phyloP scores from a whole-genome alignment of 805 yeast genomes.

The Ogataea corticis region DNA sequence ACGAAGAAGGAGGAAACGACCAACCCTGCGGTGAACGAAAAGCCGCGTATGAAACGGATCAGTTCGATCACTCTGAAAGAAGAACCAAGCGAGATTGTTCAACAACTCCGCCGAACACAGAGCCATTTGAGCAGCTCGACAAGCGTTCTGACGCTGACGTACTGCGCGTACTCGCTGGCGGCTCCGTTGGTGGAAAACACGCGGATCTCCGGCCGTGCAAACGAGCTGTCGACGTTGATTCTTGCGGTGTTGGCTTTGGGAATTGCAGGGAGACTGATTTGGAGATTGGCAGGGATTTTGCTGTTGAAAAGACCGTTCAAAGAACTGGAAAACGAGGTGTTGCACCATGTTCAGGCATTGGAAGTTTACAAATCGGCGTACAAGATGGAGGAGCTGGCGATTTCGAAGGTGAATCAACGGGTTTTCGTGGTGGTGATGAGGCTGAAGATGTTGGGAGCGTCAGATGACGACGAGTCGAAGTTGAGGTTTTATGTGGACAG shows the following conservation, averaged over 20 bases:
- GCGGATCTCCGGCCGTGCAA: conserved; percentile 21
- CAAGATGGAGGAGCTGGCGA: conserved; percentile 46
- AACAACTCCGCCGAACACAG: conserved; percentile 13
- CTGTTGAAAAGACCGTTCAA: conserved; percentile 53
- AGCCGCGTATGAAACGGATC: conserved; percentile 23
- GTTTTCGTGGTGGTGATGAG: conserved; percentile 57
- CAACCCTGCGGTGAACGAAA: background rate
- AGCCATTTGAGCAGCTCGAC: conserved; percentile 40
- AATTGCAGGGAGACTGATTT: conserved; percentile 42
- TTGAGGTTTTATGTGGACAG: conserved; percentile 51
- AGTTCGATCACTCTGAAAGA: conserved; percentile 29
- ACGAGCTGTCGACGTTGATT: conserved; percentile 27
- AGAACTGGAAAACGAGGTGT: conserved; percentile 39
- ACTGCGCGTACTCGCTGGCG: conserved; percentile 32
- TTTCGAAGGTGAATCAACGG: conserved; percentile 64
- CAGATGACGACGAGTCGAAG: conserved; percentile 65
- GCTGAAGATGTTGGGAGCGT: conserved; percentile 64
- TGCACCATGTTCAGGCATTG: conserved; percentile 45
- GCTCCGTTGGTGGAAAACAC: conserved; percentile 29
- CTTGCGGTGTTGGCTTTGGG: conserved; percentile 26
- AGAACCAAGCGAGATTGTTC: conserved; percentile 18
- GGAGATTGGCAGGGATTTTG: conserved; percentile 51
- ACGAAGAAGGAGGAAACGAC: conserved; percentile 1
- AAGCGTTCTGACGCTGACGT: conserved; percentile 42
- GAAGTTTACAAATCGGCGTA: conserved; percentile 54